Conservation (phyloP, 2,329 filamentous ascomycete species). For the Penicillium janthinellum region DNA sequence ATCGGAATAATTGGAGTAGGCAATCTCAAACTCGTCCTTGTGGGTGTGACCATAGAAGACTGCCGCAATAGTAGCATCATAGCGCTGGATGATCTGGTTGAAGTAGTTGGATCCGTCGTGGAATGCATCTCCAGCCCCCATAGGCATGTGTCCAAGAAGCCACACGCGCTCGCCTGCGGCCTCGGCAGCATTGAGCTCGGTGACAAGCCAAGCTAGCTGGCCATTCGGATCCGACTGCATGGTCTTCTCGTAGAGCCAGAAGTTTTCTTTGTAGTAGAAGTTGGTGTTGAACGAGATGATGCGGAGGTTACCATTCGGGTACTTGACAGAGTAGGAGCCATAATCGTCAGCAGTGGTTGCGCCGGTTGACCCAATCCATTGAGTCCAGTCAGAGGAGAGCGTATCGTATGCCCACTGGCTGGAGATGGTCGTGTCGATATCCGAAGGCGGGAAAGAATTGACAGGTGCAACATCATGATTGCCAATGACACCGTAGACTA, state of each 20-base stretch:
- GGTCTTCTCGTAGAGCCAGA: slow-evolving; percentile 55
- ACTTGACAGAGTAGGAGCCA: slow-evolving; percentile 55
- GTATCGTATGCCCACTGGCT: slow-evolving; percentile 57
- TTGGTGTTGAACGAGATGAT: slow-evolving; percentile 50
- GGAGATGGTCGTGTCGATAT: slow-evolving; percentile 41
- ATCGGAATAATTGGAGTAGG: slow-evolving; percentile 51
- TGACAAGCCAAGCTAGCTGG: slow-evolving; percentile 56
- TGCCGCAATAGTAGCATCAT: slow-evolving; percentile 18
- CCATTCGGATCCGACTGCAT: slow-evolving; percentile 55
- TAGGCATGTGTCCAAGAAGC: slow-evolving; percentile 60
- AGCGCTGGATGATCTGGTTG: slow-evolving; percentile 21
- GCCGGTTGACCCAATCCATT: slow-evolving; percentile 50
- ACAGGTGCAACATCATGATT: slow-evolving; percentile 59
- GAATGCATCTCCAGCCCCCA: slow-evolving; percentile 39
- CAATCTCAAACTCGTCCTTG: slow-evolving; percentile 38
- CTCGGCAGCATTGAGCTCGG: slow-evolving; percentile 57
- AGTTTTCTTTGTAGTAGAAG: slow-evolving; percentile 59
- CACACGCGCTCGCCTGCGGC: slow-evolving; percentile 55
- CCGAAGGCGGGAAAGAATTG: slow-evolving; percentile 52
- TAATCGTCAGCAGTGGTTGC: slow-evolving; percentile 42
- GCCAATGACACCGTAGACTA: slow-evolving; percentile 56
- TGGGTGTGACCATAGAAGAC: slow-evolving; percentile 20
- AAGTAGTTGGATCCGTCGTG: slow-evolving; percentile 22
- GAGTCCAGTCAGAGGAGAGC: slow-evolving; percentile 51
- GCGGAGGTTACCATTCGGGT: slow-evolving; percentile 52